Base-by-base conservation (phyloP, 176 grass and related monocot species). In the Oryza meridionalis region DNA sequence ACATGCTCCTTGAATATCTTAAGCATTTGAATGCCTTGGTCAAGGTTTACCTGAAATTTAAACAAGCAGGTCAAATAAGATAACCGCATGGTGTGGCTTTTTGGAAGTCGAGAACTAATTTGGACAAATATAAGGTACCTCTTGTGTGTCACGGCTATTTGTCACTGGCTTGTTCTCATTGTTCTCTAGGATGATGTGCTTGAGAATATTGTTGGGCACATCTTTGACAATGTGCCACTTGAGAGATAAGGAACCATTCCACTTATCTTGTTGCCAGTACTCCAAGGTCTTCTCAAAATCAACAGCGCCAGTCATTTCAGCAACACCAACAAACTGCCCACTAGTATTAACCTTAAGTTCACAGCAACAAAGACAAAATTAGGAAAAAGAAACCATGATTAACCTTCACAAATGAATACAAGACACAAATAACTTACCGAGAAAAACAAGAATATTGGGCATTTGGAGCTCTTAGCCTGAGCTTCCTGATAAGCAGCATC, bases 221-320 rank as follows among this genome's bases (percentile, higher is more conserved):
- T 98, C 96, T 81, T 98, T 98, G 29, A 98, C 87, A 46, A 98
- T 86, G 87, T 98, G 92, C 96, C 93, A 98, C 93, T 98, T 98
- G 33, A 98, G 69, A 58, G 89, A 84, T 47, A 98, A 85, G 71
- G 90, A 98, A 65, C 96, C 93, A 71, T 90, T 93, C 96, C 92
- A 98, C 85, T 98, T 98, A 81, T 98, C 96, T 72, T 98, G 96
- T 65, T 93, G 96, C 96, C 96, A 98, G 70, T 93, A 98, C 24
- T 93, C 96, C 0, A 98, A 82, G 9, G 93, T 90, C 47, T 95
- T 95, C 19, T 95, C 92, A 83, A 98, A 98, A 91, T 98, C 96
- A 83, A 98, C 96, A 47, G 83, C 63, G 12, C 96, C 96, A 27
- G 73, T 78, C 96, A 98, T 98, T 86, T 98, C 96, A 24, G 96